Conservation (phyloP, 177 flowering plant species). For the Vitis hybrid region DNA sequence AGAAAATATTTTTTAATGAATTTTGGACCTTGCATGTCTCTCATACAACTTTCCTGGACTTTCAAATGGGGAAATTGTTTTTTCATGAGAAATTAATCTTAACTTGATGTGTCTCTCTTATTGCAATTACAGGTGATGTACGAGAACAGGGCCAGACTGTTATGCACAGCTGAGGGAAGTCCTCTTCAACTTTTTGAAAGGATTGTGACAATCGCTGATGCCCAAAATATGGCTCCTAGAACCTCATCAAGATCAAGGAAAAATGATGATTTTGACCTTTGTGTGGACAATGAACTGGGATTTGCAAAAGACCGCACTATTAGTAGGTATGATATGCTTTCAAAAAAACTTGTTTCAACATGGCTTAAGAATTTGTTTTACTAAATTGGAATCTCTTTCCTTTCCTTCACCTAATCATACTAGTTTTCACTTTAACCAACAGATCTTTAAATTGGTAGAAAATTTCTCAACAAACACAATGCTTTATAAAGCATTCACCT, state of each 20-base stretch:
- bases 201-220: conserved; percentile 79
- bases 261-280: conserved; percentile 73
- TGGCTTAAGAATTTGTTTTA: too few species aligned
- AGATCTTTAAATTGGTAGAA: too few species aligned
- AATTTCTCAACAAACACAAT: too few species aligned
- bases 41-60: not conserved
- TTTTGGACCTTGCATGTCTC: not conserved
- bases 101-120: not conserved
- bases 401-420: too few species aligned
- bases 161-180: conserved; percentile 87
- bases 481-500: too few species aligned
- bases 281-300: conserved; percentile 97
- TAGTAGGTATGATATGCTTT: conserved; percentile 65
- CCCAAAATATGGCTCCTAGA: conserved; percentile 76
- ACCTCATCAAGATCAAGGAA: conserved; percentile 86
- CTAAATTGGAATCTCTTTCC: too few species aligned
- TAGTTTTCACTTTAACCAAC: too few species aligned
- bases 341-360: not conserved
- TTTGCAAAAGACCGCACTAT: conserved; percentile 97
- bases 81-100: not conserved
- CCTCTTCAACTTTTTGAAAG: conserved; percentile 68
- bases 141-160: conserved; percentile 74
- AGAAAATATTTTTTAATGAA: not conserved
- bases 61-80: not conserved
- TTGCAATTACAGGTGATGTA: conserved; percentile 74